Evolutionary conservation across 768 basidiomycete species (phyloP).

Genomic region (Termitomyces sp.): DNA sequence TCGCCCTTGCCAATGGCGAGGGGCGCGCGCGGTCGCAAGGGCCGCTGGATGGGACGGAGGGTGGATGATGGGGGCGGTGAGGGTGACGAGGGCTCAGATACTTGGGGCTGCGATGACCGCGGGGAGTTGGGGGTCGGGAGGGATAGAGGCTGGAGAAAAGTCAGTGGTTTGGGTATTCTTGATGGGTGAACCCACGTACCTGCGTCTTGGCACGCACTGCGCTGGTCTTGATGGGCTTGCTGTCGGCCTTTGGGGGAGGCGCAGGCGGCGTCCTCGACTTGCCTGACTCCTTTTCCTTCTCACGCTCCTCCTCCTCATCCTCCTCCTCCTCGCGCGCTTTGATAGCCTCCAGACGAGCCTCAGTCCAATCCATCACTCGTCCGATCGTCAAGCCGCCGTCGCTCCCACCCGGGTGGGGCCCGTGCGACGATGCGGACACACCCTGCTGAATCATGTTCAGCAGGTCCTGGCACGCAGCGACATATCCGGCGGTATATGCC

Average conservation of each 20-base stretch:
- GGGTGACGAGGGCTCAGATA: constrained; percentile 28
- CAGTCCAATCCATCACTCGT: constrained; percentile 80
- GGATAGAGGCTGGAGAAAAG: constrained; percentile 15
- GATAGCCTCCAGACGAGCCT: constrained; percentile 75
- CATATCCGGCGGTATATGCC: constrained; percentile 79
- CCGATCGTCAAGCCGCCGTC: constrained; percentile 69
- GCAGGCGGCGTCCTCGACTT: constrained; percentile 16
- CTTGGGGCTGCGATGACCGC: constrained; percentile 16
- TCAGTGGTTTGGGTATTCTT: neutral
- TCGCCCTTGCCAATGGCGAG: constrained; percentile 14
- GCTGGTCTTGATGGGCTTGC: constrained; percentile 4
- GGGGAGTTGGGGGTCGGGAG: constrained; percentile 28
- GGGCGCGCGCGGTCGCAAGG: constrained; percentile 12
- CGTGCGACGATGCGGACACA: constrained; percentile 46
- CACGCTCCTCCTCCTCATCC: constrained; percentile 73
- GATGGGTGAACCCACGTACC: constrained; percentile 19
- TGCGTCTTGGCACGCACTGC: constrained; percentile 17
- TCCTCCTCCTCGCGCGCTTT: constrained; percentile 74
- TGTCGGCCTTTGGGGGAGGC: constrained; percentile 17
- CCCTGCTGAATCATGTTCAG: constrained; percentile 81
- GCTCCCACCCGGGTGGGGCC: constrained; percentile 44
- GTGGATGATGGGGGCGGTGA: constrained; percentile 28
- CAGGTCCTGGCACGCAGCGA: constrained; percentile 74
- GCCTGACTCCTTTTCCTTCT: constrained; percentile 44
- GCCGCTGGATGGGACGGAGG: constrained; percentile 20